Evolutionary conservation across 2,329 filamentous ascomycete species (phyloP).

Genomic region (Tolypocladium nubicola): DNA sequence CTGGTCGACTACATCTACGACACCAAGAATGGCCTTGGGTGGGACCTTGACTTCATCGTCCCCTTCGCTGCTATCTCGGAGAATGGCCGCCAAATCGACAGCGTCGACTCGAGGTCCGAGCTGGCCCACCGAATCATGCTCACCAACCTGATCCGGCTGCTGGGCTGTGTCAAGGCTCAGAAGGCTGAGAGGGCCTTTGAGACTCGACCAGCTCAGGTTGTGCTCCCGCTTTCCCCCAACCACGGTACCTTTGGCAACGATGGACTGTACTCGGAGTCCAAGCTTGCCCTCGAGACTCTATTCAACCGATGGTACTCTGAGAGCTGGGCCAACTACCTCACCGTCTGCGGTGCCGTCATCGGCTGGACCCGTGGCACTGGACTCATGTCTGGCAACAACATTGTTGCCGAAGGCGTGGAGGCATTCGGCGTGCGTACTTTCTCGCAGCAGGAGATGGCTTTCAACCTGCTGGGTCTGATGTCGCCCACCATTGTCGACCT

Average conservation of each 20-base stretch:
- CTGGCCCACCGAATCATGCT: slow-evolving; percentile 98
- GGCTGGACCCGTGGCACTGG: slow-evolving; percentile 98
- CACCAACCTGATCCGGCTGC: slow-evolving; percentile 86
- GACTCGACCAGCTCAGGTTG: slow-evolving; percentile 92
- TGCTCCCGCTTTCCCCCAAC: slow-evolving; percentile 91
- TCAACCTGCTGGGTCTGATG: slow-evolving; percentile 96
- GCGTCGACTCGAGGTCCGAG: slow-evolving; percentile 94
- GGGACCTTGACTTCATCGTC: slow-evolving; percentile 94
- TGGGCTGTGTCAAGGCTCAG: slow-evolving; percentile 83
- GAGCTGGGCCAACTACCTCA: slow-evolving; percentile 94
- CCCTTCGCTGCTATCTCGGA: slow-evolving; percentile 97
- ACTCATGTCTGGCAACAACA: slow-evolving; percentile 95
- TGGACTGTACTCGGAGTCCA: slow-evolving; percentile 96
- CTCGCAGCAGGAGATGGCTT: slow-evolving; percentile 99
- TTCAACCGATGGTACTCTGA: slow-evolving; percentile 99
- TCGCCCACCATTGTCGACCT: slow-evolving; percentile 87
- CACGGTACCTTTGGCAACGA: slow-evolving; percentile 98
- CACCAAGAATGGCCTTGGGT: slow-evolving; percentile 88
- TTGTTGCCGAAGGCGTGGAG: slow-evolving; percentile 94
- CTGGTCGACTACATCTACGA: slow-evolving; percentile 96
- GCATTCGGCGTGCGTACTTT: slow-evolving; percentile 95
- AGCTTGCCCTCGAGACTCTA: slow-evolving; percentile 89
- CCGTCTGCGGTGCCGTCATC: slow-evolving; percentile 95
- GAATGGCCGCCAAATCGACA: slow-evolving; percentile 94
- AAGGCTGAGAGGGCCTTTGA: slow-evolving; percentile 83